Base-by-base conservation (phyloP, 2,329 filamentous ascomycete genomes). In the Myriosclerotinia curreyana region DNA sequence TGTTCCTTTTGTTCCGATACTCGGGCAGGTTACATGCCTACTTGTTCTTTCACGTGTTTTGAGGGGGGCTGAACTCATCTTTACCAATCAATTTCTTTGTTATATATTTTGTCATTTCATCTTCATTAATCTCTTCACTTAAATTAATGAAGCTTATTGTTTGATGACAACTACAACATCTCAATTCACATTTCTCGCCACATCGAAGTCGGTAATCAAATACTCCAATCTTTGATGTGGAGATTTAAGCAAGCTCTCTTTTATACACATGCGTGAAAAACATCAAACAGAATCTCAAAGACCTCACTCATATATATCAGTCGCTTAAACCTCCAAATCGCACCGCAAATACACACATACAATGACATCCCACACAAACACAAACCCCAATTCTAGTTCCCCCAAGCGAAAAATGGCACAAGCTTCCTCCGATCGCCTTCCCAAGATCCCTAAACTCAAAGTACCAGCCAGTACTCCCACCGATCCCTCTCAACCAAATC, bases 371-470 rank as follows among this genome's bases (percentile, higher is more conserved):
- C 54, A 46, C 6, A 34, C 12, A 12, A 36, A 58, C 12, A 1
- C 40, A 58, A 34, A 46, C 12, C 17, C 40, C 40, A 46, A 12
- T 20, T 22, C 54, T 12, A 46, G 25, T 46, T 22, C 54, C 9
- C 40, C 54, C 6, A 58, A 58, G 34, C 54, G 54, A 11, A 58
- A 58, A 58, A 58, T 58, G 20, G 54, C 40, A 6, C 40, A 58
- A 22, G 46, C 14, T 25, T 58, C 54, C 15, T 58, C 54, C 5
- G 54, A 58, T 14, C 54, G 54, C 3, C 54, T 46, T 40, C 46
- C 25, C n/a, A 58, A 58, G 12, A 58, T 46, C 28, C 54, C 54
- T 1, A 58, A 58, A 25, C 54, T 58, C 7, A 58, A 58, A 22
- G 54, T 58, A 15, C 54, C 54, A 12, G n/a, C 40, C 12, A 58